A percentile compares a stretch with the other conserved stretches of the same genome.
Evolutionary conservation across 805 yeast genomes (phyloP).

Genomic region (Candida tibetensis): DNA sequence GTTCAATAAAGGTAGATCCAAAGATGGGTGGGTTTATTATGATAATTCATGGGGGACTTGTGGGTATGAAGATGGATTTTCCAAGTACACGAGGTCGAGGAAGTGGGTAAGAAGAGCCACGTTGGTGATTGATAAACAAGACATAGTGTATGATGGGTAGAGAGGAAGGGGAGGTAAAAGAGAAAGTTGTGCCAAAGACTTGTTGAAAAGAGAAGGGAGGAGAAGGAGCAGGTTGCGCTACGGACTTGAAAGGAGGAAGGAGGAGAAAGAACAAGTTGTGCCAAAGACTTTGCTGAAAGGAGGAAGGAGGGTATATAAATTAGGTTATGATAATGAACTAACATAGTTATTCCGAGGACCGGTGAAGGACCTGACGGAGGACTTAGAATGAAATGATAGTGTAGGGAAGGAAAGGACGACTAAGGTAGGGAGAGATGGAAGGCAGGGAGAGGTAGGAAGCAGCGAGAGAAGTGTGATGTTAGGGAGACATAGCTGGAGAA

Average conservation of each 20-base stretch:
- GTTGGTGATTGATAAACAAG: constrained; percentile 21
- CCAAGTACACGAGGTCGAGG: constrained; percentile 51
- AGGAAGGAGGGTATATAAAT: not conserved
- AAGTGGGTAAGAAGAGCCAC: constrained; percentile 50
- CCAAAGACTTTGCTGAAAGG: not conserved
- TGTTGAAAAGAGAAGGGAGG: not conserved
- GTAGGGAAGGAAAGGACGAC: no score
- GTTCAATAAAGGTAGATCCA: constrained; percentile 33
- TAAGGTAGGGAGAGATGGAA: no score
- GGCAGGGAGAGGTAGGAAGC: no score
- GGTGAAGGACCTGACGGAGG: no score
- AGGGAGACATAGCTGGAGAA: no score
- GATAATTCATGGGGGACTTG: constrained; percentile 51
- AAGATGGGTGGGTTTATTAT: constrained; percentile 54
- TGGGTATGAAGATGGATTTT: constrained; percentile 41
- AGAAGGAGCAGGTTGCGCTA: constrained; percentile 10
- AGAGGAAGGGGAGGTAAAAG: not conserved
- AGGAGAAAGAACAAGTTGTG: not conserved
- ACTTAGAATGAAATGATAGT: no score
- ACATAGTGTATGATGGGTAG: constrained; percentile 10
- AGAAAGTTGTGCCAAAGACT: not conserved
- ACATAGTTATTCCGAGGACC: no score
- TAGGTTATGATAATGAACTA: not conserved
- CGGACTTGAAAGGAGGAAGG: not conserved
- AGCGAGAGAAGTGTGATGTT: no score